Evolutionary conservation across 306 rosid genomes (phyloP).

Genomic region (Glycine tomentella): DNA sequence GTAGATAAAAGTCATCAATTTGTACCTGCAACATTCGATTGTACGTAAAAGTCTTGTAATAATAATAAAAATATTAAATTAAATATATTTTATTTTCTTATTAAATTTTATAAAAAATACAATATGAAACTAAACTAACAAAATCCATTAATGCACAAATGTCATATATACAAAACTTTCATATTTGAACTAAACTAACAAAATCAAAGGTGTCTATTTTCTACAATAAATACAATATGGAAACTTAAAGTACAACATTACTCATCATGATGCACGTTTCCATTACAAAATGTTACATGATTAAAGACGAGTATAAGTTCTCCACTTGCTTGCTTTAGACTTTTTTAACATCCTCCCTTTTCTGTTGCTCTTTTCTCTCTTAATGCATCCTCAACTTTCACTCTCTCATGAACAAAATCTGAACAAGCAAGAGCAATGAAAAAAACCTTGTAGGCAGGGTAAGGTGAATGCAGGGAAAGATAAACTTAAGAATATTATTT

Average conservation of each 20-base stretch:
- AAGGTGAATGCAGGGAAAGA: slow-evolving; percentile 20
- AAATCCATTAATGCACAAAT: too few species aligned
- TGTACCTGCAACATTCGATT: too few species aligned
- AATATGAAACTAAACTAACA: too few species aligned
- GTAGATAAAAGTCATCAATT: too few species aligned
- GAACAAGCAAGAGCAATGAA: slow-evolving; percentile 34
- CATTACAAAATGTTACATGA: slow-evolving; percentile 26
- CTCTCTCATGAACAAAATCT: slow-evolving; percentile 87
- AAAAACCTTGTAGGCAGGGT: slow-evolving; percentile 20
- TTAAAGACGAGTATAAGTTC: slow-evolving; percentile 13
- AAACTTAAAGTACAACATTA: slow-evolving; percentile 24
- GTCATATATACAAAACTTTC: too few species aligned
- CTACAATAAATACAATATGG: slow-evolving; percentile 22
- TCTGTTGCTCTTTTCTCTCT: slow-evolving; percentile 62
- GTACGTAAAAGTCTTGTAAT: too few species aligned
- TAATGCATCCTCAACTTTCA: slow-evolving; percentile 81
- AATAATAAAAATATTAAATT: too few species aligned
- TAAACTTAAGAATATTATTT: slow-evolving; percentile 54
- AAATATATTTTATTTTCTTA: too few species aligned
- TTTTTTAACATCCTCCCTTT: slow-evolving; percentile 48
- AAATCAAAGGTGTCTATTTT: too few species aligned
- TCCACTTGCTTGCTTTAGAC: slow-evolving; percentile 36
- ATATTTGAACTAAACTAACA: too few species aligned
- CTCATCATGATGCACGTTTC: slow-evolving; percentile 16
- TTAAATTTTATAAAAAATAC: too few species aligned